phyloP scores from a whole-genome alignment of 768 basidiomycete species.

The Auriscalpium vulgare region DNA sequence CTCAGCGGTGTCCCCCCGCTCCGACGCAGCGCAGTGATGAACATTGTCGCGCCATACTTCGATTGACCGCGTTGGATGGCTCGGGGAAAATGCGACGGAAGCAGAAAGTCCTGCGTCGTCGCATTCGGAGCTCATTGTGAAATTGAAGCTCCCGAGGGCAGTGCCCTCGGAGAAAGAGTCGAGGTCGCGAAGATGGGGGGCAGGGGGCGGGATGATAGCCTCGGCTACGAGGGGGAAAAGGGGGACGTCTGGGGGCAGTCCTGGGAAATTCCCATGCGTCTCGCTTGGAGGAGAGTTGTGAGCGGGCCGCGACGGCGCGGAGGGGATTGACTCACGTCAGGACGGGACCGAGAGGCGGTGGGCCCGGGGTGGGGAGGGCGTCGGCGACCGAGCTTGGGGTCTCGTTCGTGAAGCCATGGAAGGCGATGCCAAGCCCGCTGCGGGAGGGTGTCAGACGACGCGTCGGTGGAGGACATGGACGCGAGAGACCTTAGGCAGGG shows the following conservation, averaged over 20 bases:
- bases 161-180: slow-evolving; percentile 58
- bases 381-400: slow-evolving; percentile 14
- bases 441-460: slow-evolving; percentile 1
- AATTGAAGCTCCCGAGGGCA: slow-evolving; percentile 44
- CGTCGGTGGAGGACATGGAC: background rate
- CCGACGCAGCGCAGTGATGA: slow-evolving; percentile 4
- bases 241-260: background rate
- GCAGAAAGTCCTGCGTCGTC: background rate
- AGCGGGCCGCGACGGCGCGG: background rate
- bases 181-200: slow-evolving; percentile 46
- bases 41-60: slow-evolving; percentile 40
- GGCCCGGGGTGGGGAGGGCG: slow-evolving; percentile 9
- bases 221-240: background rate
- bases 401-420: slow-evolving; percentile 13
- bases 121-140: slow-evolving; percentile 22
- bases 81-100: slow-evolving; percentile 14
- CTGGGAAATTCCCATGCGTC: background rate
- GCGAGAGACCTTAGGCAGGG: slow-evolving; percentile 3
- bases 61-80: slow-evolving; percentile 24
- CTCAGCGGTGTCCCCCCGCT: slow-evolving; percentile 3
- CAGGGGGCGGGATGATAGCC: slow-evolving; percentile 21
- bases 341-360: slow-evolving; percentile 2
- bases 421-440: slow-evolving; percentile 9
- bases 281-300: background rate
- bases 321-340: slow-evolving; percentile 7